These are phyloP conservation scores for Zoysia pacifica DNA, from an alignment of 176 grass and related monocot species.

Conservation along the genomic window DNA sequence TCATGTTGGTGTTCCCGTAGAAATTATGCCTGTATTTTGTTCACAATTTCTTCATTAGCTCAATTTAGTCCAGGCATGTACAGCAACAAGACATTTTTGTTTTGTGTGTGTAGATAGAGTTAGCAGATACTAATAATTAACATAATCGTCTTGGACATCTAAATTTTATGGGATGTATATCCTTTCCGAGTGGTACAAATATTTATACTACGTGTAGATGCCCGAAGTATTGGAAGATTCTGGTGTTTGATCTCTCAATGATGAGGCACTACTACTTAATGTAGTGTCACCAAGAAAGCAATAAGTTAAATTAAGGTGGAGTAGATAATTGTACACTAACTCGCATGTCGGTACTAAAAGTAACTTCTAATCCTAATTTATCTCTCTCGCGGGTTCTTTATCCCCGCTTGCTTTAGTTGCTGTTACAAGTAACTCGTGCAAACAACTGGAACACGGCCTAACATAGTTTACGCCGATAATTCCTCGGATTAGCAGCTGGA, in stretches of 20 bases:
- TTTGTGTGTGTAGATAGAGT: neutral
- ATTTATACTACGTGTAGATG: constrained; percentile 48
- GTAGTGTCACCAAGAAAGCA: constrained; percentile 51
- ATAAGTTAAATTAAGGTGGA: constrained; percentile 52
- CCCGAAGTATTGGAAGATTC: constrained; percentile 60
- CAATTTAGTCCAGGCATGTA: neutral
- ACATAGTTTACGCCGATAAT: constrained; percentile 53
- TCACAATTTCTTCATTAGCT: neutral
- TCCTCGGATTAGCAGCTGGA: constrained; percentile 57
- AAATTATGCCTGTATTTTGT: neutral
- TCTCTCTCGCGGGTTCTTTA: constrained; percentile 36
- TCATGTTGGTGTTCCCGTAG: neutral
- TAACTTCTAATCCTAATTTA: constrained; percentile 66
- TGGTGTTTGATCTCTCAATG: constrained; percentile 70
- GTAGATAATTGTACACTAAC: constrained; percentile 64
- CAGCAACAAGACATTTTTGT: neutral
- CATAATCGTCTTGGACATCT: constrained; percentile 37
- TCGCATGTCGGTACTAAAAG: constrained; percentile 70
- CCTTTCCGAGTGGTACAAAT: constrained; percentile 44
- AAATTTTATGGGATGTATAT: constrained; percentile 51
- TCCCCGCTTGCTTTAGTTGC: constrained; percentile 46
- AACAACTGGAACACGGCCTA: constrained; percentile 40
- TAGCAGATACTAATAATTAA: constrained; percentile 8
- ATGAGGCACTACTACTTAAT: constrained; percentile 58
- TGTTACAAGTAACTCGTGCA: constrained; percentile 58